Percentiles rank a stretch among this genome's conserved stretches.
phyloP scores from a whole-genome alignment of 495 filamentous ascomycete genomes.

The Cryomyces minteri region DNA sequence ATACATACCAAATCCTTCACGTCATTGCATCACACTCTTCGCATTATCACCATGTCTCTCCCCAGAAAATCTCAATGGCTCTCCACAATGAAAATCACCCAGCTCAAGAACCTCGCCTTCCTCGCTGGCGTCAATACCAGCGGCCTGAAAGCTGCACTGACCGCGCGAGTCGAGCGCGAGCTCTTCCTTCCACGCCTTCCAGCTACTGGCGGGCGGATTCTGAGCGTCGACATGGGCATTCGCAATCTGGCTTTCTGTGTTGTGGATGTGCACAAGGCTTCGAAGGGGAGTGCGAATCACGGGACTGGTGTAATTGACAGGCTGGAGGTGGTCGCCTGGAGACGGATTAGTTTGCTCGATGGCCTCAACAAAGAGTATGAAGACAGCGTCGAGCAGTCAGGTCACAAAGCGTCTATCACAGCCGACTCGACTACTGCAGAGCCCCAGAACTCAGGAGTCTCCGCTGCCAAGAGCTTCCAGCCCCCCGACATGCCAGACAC shows the following conservation, averaged over 20 bases:
- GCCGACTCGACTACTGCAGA: too few relatives aligned
- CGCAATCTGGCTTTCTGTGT: conserved; percentile 66
- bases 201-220: conserved; percentile 21
- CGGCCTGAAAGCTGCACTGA: conserved; percentile 29
- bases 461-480: conserved; percentile 1
- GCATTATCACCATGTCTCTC: background rate
- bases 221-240: conserved; percentile 82
- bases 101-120: conserved; percentile 32
- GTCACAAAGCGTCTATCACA: too few relatives aligned
- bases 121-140: conserved; percentile 30
- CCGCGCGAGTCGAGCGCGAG: background rate
- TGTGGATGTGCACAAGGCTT: conserved; percentile 21
- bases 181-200: background rate
- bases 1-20: too few relatives aligned
- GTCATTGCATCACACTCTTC: too few relatives aligned
- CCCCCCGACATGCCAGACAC: background rate
- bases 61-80: conserved; percentile 13
- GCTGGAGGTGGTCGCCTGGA: conserved; percentile 18
- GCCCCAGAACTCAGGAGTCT: too few relatives aligned
- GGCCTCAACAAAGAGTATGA: too few relatives aligned
- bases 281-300: too few relatives aligned
- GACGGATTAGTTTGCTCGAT: conserved; percentile 13
- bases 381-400: too few relatives aligned
- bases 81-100: conserved; percentile 21
- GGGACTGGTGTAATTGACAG: background rate